Percentiles rank a stretch among this genome's conserved stretches.
These are phyloP conservation scores for Hermanozyma aechmeae DNA, from an alignment of 805 yeast genomes.

Conservation along the genomic window DNA sequence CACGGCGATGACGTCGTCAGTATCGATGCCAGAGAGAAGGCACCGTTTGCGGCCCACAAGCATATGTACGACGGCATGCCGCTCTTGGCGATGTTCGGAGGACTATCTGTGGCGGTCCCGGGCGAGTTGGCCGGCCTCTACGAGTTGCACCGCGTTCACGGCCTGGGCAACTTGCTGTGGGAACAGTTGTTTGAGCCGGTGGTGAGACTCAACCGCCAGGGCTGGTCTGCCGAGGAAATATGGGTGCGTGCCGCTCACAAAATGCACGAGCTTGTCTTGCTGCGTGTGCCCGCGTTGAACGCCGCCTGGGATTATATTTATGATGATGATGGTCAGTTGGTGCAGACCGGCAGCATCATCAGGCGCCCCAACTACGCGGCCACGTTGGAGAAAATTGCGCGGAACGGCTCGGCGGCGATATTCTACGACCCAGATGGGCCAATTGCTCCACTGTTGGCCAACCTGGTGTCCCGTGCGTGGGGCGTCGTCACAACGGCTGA, in stretches of 20 bases:
- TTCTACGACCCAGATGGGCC: slow-evolving; percentile 82
- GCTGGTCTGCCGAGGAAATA: slow-evolving; percentile 24
- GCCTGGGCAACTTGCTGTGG: slow-evolving; percentile 71
- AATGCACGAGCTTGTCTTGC: slow-evolving; percentile 13
- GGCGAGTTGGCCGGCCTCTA: slow-evolving; percentile 88
- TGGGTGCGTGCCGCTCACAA: slow-evolving; percentile 28
- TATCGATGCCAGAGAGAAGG: slow-evolving; percentile 84
- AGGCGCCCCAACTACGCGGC: slow-evolving; percentile 53
- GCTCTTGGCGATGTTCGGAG: slow-evolving; percentile 58
- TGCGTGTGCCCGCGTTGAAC: slow-evolving; percentile 16
- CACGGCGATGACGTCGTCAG: slow-evolving; percentile 38
- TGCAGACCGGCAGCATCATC: slow-evolving; percentile 50
- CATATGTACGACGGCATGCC: slow-evolving; percentile 54
- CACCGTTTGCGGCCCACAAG: slow-evolving; percentile 55
- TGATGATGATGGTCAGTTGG: slow-evolving; percentile 16
- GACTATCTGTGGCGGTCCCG: slow-evolving; percentile 82
- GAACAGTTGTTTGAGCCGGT: slow-evolving; percentile 67
- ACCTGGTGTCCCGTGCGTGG: slow-evolving; percentile 40
- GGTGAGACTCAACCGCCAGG: slow-evolving; percentile 49
- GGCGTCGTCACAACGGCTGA: slow-evolving; percentile 66
- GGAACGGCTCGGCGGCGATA: slow-evolving; percentile 65
- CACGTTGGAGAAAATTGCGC: slow-evolving; percentile 60
- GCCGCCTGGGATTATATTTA: slow-evolving; percentile 53
- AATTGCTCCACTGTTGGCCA: slow-evolving; percentile 53
- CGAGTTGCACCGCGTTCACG: slow-evolving; percentile 47